Evolutionary conservation across 2,329 filamentous ascomycete species (phyloP), one percentile per base, ranked within the genome.

Genomic region (Elsinoe batatas): DNA sequence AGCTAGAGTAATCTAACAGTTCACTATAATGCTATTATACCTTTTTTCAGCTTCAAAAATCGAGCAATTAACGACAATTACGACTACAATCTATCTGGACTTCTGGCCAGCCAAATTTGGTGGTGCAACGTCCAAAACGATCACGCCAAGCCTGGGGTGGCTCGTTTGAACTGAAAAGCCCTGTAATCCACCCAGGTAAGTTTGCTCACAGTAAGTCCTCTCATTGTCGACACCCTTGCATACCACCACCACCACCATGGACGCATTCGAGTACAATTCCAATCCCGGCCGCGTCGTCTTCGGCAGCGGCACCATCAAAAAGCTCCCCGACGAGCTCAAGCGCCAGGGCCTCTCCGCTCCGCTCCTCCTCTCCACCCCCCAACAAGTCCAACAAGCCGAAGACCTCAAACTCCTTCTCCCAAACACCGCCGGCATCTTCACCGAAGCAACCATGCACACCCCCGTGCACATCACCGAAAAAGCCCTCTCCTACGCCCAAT

Each of bases 391-490:
- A 44, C 74, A 78, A 59, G 76, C 74, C 7, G 69, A 74, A 57
- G 65, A 64, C 8, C 69, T 81, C 17, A 69, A 72, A 46, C 60
- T 63, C 5, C 69, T 78, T 8, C 70, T 82, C 22, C 30, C 46
- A 10, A 70, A 72, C 46, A 65, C 75, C n/a, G 76, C 74, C 5
- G 76, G 77, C 33, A 69, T 76, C 51, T 82, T 81, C 67, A 69
- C 69, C 42, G 73, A 79, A 59, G 81, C 81, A 1, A 76, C 76
- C 2, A 83, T 84, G 80, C 81, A 84, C 68, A 84, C 81, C 0
- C 82, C 80, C 1, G 75, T 71, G 3, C 64, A 77, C 58, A 68
- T 83, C 56, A 83, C 81, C 1, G 76, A 82, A 17, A 73, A 75
- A 62, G 81, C 81, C 0, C 61, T 82, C n/a, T 67, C 69, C 2